phyloP scores from a whole-genome alignment of 2,329 filamentous ascomycete species.

The Pseudogymnoascus sp. region DNA sequence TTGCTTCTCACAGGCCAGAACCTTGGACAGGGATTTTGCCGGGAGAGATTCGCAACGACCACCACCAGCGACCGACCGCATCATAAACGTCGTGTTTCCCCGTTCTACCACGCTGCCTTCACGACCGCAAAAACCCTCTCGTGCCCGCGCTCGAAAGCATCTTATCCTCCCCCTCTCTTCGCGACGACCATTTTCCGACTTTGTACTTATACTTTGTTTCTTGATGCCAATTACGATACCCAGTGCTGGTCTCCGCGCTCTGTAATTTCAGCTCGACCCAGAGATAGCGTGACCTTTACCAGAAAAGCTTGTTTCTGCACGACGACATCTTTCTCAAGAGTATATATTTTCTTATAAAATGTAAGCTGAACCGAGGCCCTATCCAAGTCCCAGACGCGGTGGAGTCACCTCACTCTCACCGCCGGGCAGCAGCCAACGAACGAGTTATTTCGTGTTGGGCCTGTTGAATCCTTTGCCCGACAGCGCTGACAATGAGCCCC shows the following conservation, averaged over 20 bases:
- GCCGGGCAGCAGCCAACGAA: neutral
- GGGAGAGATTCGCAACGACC: conserved; percentile 9
- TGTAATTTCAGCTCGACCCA: conserved; percentile 11
- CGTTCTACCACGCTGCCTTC: conserved; percentile 9
- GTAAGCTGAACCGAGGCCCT: conserved; percentile 1
- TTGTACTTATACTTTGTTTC: conserved; percentile 19
- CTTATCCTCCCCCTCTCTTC: neutral
- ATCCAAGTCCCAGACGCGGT: neutral
- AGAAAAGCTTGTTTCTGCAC: conserved; percentile 5
- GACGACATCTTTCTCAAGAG: conserved; percentile 8
- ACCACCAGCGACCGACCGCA: neutral
- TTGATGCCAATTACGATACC: conserved; percentile 27
- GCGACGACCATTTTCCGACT: conserved; percentile 14
- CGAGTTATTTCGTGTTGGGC: neutral
- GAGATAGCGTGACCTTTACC: conserved; percentile 5
- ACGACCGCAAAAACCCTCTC: conserved; percentile 8
- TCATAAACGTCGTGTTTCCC: conserved; percentile 4
- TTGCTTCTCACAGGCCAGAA: neutral
- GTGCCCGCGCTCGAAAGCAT: neutral
- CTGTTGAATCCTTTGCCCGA: neutral
- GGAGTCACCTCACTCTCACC: neutral
- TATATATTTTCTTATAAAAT: conserved; percentile 9
- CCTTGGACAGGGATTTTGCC: conserved; percentile 10
- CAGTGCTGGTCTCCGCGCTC: conserved; percentile 14
- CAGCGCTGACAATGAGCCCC: neutral